A percentile compares a stretch with the other conserved stretches of the same genome.
phyloP scores from a whole-genome alignment of 2,329 filamentous ascomycete species.

The Didymella arachidicola region DNA sequence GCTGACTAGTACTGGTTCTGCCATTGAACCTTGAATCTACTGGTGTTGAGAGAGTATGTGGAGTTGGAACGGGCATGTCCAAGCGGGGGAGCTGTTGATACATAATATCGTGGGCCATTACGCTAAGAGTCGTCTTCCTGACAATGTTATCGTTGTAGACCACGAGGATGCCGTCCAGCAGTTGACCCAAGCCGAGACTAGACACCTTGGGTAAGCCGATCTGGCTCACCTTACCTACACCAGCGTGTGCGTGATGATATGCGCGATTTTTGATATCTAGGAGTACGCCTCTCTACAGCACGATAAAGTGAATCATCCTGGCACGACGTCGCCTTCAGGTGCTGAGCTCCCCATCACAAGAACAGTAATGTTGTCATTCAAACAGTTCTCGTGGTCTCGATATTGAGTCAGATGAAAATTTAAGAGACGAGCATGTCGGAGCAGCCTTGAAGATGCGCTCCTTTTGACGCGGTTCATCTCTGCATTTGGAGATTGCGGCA shows the following conservation, averaged over 20 bases:
- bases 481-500: conserved; percentile 15
- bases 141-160: neutral
- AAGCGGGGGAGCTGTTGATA: neutral
- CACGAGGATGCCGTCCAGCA: conserved; percentile 1
- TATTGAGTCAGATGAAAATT: neutral
- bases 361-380: neutral
- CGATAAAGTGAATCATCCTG: neutral
- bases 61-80: neutral
- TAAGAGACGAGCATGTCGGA: neutral
- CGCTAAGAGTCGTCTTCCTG: conserved; percentile 1
- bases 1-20: neutral
- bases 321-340: no score
- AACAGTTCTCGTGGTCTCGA: neutral
- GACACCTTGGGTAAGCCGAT: conserved; percentile 11
- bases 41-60: neutral
- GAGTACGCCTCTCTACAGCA: neutral
- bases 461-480: neutral
- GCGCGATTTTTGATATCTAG: conserved; percentile 15
- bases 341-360: neutral
- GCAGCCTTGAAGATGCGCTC: neutral
- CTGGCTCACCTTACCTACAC: neutral
- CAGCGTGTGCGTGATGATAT: conserved; percentile 2
- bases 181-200: conserved; percentile 2
- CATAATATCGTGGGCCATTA: neutral
- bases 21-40: neutral